Evolutionary conservation across 1,139 yeast genomes (phyloP).

Genomic region (Pneumocystis wakefieldiae): DNA sequence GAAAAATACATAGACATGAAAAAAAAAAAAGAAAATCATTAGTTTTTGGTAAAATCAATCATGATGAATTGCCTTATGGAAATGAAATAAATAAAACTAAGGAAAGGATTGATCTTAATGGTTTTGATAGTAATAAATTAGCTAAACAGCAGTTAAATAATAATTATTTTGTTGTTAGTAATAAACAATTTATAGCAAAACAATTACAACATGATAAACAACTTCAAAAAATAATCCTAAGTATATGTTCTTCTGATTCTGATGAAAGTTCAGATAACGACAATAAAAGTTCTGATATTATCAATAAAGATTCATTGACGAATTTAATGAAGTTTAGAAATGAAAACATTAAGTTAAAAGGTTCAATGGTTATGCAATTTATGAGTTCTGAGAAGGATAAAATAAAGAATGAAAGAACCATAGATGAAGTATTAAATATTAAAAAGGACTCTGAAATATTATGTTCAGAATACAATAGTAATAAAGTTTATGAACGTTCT

Average conservation of each 20-base stretch:
- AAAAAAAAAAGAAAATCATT: constrained; percentile 45
- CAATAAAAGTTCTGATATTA: constrained; percentile 35
- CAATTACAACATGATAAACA: constrained; percentile 81
- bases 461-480: constrained; percentile 26
- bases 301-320: constrained; percentile 28
- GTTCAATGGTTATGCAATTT: constrained; percentile 90
- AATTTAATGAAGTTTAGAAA: constrained; percentile 26
- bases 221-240: constrained; percentile 59
- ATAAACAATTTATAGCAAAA: constrained; percentile 81
- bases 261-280: constrained; percentile 40
- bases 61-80: constrained; percentile 32
- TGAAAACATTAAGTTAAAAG: constrained; percentile 42
- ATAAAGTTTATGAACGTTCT: constrained; percentile 20
- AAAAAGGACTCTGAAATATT: constrained; percentile 32
- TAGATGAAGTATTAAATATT: constrained; percentile 34
- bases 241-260: constrained; percentile 27
- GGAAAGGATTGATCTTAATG: constrained; percentile 84
- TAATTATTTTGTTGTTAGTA: constrained; percentile 77
- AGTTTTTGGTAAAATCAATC: constrained; percentile 24
- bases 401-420: constrained; percentile 38
- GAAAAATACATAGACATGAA: constrained; percentile 76
- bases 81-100: constrained; percentile 66
- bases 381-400: constrained; percentile 58
- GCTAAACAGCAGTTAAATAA: constrained; percentile 80
- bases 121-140: constrained; percentile 80